Evolutionary conservation across 2,329 filamentous ascomycete genomes (phyloP).

Genomic region (Aureobasidium mangrovei): DNA sequence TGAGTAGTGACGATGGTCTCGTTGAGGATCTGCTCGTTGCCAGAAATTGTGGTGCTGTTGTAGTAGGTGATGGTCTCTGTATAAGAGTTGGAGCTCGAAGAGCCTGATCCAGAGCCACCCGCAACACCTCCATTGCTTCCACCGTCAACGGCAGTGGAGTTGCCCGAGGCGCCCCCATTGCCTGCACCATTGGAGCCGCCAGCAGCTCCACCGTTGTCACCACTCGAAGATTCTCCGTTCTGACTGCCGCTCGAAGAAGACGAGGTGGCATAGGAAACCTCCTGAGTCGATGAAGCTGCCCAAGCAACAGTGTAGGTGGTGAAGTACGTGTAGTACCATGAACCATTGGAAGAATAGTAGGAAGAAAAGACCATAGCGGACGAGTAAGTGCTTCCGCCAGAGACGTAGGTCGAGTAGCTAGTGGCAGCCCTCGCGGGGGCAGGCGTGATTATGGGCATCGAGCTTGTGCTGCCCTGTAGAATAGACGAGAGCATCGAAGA

Average conservation of each 20-base stretch:
- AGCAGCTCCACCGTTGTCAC: constrained; percentile 6
- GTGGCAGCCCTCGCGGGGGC: constrained; percentile 18
- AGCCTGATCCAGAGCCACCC: background rate
- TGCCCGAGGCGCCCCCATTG: background rate
- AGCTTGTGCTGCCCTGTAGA: constrained; percentile 23
- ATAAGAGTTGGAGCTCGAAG: background rate
- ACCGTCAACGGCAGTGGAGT: background rate
- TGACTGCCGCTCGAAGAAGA: constrained; percentile 13
- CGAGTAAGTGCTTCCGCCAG: constrained; percentile 25
- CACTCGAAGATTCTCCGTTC: constrained; percentile 16
- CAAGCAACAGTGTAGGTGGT: constrained; percentile 23
- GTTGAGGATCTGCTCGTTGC: constrained; percentile 1
- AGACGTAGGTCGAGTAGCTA: constrained; percentile 23
- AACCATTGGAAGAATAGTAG: constrained; percentile 19
- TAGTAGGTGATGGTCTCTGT: constrained; percentile 4
- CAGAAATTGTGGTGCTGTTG: constrained; percentile 4
- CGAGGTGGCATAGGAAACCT: constrained; percentile 20
- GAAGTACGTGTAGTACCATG: constrained; percentile 26
- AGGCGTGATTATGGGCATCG: constrained; percentile 25
- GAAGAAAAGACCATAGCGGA: constrained; percentile 24
- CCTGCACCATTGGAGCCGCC: background rate
- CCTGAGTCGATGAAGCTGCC: constrained; percentile 22
- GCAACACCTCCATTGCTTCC: constrained; percentile 17
- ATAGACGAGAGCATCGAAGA: constrained; percentile 20
- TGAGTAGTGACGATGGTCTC: constrained; percentile 13